Percentiles rank a stretch among this genome's conserved stretches.
Conservation (phyloP, 306 rosid genomes). For the Gillenia trifoliata region DNA sequence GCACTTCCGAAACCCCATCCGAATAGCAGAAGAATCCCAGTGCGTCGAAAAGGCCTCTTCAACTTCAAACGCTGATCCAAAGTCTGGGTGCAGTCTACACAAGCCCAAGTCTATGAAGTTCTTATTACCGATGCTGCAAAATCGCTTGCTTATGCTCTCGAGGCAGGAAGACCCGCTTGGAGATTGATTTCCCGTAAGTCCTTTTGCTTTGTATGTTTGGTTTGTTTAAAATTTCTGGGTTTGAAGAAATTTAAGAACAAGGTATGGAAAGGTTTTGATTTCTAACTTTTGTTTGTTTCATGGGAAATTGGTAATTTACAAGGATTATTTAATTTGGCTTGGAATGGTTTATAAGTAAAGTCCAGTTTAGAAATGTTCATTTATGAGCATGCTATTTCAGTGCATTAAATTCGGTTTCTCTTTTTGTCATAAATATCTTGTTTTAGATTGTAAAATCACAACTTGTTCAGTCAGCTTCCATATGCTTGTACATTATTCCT, state of each 20-base stretch:
- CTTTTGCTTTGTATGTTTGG: not conserved
- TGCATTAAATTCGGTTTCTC: not conserved
- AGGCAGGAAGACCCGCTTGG: slow-evolving; percentile 69
- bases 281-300: not conserved
- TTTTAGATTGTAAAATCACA: not conserved
- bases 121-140: slow-evolving; percentile 74
- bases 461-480: too few species aligned
- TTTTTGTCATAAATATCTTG: not conserved
- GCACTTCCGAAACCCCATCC: slow-evolving; percentile 9
- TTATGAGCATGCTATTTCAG: not conserved
- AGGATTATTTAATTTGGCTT: not conserved
- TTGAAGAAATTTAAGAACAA: not conserved
- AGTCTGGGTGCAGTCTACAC: slow-evolving; percentile 62
- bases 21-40: slow-evolving; percentile 26
- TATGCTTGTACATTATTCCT: not conserved
- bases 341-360: not conserved
- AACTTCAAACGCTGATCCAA: slow-evolving; percentile 31
- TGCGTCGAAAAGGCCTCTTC: slow-evolving; percentile 36
- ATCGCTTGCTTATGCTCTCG: slow-evolving; percentile 71
- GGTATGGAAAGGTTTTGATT: not conserved
- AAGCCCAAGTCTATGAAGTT: slow-evolving; percentile 88
- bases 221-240: not conserved
- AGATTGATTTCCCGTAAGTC: slow-evolving; percentile 88
- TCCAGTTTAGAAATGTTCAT: not conserved
- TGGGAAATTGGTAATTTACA: not conserved